These are phyloP conservation scores for Podaxis pistillaris DNA, from an alignment of 768 basidiomycete species.

Conservation along the genomic window DNA sequence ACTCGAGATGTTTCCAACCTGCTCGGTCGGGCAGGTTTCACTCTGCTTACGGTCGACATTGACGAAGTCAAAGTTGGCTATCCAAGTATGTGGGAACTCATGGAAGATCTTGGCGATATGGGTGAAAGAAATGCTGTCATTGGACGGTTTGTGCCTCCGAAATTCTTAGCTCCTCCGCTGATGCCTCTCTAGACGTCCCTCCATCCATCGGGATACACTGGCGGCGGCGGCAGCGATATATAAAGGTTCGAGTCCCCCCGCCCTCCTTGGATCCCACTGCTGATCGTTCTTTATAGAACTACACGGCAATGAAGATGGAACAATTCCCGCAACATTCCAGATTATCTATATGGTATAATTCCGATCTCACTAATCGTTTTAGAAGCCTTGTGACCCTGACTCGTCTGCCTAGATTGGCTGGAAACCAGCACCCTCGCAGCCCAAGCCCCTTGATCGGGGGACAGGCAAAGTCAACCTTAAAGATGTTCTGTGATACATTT, in stretches of 20 bases:
- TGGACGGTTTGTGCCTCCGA: constrained; percentile 55
- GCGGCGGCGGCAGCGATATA: constrained; percentile 93
- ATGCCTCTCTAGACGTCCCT: constrained; percentile 49
- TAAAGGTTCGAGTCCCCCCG: constrained; percentile 51
- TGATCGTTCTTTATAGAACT: constrained; percentile 50
- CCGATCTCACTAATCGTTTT: background rate
- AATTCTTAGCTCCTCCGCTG: background rate
- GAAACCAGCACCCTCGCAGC: constrained; percentile 43
- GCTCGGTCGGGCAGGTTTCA: constrained; percentile 90
- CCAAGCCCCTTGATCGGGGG: constrained; percentile 44
- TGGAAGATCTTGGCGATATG: constrained; percentile 94
- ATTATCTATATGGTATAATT: constrained; percentile 82
- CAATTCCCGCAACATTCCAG: constrained; percentile 93
- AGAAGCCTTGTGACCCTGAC: background rate
- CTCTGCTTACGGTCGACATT: constrained; percentile 89
- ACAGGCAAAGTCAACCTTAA: constrained; percentile 42
- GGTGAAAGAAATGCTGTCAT: constrained; percentile 93
- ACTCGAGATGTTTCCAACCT: constrained; percentile 92
- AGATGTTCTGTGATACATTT: constrained; percentile 33
- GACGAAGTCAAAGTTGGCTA: constrained; percentile 92
- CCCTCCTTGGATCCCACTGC: background rate
- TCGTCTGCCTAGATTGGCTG: constrained; percentile 38
- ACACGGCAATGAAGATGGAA: constrained; percentile 81
- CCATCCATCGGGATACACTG: constrained; percentile 81
- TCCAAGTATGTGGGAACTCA: constrained; percentile 94